Percentiles rank a stretch among this genome's conserved stretches.
Evolutionary conservation across 2,329 filamentous ascomycete species (phyloP).

Genomic region (Sporothrix mexicana): DNA sequence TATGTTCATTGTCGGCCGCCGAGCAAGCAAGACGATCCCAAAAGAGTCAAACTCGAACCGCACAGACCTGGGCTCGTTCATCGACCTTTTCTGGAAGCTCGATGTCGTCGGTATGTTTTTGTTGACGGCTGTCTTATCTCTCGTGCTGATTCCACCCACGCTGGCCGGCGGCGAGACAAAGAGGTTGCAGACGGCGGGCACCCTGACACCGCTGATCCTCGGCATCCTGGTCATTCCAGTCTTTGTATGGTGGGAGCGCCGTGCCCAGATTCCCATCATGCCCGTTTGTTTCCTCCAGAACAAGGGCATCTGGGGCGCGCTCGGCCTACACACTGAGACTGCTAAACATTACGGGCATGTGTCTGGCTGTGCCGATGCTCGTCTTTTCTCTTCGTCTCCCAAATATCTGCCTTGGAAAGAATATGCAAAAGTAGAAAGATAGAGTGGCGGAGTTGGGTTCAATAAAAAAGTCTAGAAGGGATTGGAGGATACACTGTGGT

Average conservation of each 20-base stretch:
- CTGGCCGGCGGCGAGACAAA: conserved; percentile 50
- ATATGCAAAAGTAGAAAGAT: not conserved
- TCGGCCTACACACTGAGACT: conserved; percentile 63
- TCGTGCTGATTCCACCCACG: conserved; percentile 54
- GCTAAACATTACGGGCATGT: conserved; percentile 56
- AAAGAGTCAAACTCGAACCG: conserved; percentile 38
- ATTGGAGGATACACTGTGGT: too few relatives aligned
- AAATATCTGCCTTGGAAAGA: not conserved
- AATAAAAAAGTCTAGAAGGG: too few relatives aligned
- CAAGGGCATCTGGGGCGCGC: conserved; percentile 66
- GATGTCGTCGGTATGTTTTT: conserved; percentile 54
- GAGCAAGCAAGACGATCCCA: conserved; percentile 55
- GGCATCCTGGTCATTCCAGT: conserved; percentile 56
- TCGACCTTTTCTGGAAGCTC: conserved; percentile 55
- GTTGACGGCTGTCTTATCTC: conserved; percentile 53
- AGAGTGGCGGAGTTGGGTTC: too few relatives aligned
- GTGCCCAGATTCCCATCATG: conserved; percentile 59
- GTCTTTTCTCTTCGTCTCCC: conserved; percentile 44
- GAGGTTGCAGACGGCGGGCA: conserved; percentile 48
- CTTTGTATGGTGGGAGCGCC: conserved; percentile 57
- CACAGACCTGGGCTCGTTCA: conserved; percentile 41
- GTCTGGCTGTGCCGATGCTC: conserved; percentile 56
- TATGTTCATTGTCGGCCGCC: conserved; percentile 55
- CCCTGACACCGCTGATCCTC: conserved; percentile 53
- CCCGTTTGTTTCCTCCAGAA: conserved; percentile 67